phyloP scores from a whole-genome alignment of 2,329 filamentous ascomycete species.

The Trichoderma guizhouense region DNA sequence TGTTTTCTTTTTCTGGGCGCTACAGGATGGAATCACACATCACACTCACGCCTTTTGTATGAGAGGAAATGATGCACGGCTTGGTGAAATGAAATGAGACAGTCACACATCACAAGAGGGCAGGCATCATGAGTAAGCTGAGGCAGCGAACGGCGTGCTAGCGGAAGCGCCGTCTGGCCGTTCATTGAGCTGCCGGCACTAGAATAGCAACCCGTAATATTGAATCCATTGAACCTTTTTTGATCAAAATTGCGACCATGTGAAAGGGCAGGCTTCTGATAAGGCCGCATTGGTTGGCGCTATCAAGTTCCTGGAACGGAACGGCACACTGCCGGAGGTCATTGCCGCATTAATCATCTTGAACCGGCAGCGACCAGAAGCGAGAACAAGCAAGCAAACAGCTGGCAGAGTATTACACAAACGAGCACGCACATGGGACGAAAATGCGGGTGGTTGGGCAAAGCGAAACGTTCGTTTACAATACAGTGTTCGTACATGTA shows the following conservation, averaged over 20 bases:
- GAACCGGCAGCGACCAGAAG: neutral
- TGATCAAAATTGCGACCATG: neutral
- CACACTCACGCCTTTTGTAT: neutral
- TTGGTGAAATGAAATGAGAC: neutral
- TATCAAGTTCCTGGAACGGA: neutral
- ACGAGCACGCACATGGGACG: neutral
- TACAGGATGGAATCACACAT: neutral
- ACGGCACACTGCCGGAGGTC: conserved; percentile 2
- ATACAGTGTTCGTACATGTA: neutral
- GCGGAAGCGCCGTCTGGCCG: conserved; percentile 2
- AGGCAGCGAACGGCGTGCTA: neutral
- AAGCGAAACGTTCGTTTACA: neutral
- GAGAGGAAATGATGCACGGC: neutral
- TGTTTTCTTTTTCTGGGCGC: neutral
- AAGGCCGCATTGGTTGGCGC: neutral
- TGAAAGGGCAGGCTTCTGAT: neutral
- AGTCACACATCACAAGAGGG: neutral
- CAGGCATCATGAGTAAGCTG: conserved; percentile 8
- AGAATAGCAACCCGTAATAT: neutral
- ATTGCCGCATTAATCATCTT: conserved; percentile 12
- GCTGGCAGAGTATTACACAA: neutral
- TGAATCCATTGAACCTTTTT: neutral
- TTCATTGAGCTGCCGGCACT: neutral
- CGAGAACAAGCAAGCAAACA: neutral
- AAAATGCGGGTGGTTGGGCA: neutral